Conservation (phyloP, 2,329 filamentous ascomycete species). For the Lasiodiplodia hormozganensis region DNA sequence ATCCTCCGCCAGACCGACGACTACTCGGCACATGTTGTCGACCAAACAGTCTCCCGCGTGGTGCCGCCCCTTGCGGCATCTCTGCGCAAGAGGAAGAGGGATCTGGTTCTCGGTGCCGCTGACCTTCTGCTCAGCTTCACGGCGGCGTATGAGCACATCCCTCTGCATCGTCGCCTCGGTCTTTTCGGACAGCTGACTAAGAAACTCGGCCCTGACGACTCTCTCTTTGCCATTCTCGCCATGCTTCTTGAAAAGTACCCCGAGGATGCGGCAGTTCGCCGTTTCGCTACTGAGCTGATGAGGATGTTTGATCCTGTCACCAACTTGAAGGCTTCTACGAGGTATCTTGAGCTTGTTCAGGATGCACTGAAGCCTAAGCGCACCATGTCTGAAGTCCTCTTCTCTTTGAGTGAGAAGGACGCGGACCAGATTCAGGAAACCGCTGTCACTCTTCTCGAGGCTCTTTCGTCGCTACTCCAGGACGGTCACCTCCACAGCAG, state of each 20-base stretch:
- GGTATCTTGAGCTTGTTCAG: conserved; percentile 75
- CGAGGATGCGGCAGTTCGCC: conserved; percentile 73
- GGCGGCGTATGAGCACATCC: conserved; percentile 95
- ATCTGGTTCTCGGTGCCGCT: conserved; percentile 80
- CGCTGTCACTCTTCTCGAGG: conserved; percentile 47
- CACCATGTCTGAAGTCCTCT: conserved; percentile 72
- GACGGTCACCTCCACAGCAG: conserved; percentile 42
- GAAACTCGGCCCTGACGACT: conserved; percentile 84
- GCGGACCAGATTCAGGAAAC: conserved; percentile 44
- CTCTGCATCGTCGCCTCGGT: conserved; percentile 79
- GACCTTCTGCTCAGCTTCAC: conserved; percentile 96
- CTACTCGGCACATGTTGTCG: conserved; percentile 94
- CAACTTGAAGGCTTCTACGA: conserved; percentile 78
- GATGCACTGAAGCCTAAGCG: conserved; percentile 81
- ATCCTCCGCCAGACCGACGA: conserved; percentile 93
- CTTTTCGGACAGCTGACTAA: conserved; percentile 86
- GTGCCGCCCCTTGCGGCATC: conserved; percentile 90
- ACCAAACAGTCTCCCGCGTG: conserved; percentile 89
- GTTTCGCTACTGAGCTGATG: conserved; percentile 78
- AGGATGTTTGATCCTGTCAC: conserved; percentile 74
- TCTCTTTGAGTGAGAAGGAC: conserved; percentile 65
- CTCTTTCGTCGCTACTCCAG: conserved; percentile 46
- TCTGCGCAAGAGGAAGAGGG: conserved; percentile 77
- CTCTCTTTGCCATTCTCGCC: conserved; percentile 83
- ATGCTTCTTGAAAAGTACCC: conserved; percentile 93